Percentiles rank a stretch among this genome's conserved stretches.
Conservation (phyloP, 495 filamentous ascomycete species). For the Aspergillus mulundensis region DNA sequence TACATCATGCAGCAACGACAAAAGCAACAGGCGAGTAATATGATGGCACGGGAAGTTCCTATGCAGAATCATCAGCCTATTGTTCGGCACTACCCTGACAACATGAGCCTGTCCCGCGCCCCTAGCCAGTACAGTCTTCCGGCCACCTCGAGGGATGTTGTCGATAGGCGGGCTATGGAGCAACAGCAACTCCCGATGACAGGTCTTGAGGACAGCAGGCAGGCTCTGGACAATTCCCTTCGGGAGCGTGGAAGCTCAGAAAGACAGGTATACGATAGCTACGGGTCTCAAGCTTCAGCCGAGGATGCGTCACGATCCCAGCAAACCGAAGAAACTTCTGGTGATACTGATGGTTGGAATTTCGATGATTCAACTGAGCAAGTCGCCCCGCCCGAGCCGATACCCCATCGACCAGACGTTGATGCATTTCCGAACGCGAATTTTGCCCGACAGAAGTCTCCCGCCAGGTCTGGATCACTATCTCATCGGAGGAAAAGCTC, state of each 20-base stretch:
- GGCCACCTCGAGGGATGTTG: slow-evolving; percentile 22
- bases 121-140: slow-evolving; percentile 30
- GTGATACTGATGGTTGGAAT: slow-evolving; percentile 81
- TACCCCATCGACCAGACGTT: slow-evolving; percentile 68
- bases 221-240: slow-evolving; percentile 33
- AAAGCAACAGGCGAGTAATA: slow-evolving; percentile 40
- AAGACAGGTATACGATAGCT: slow-evolving; percentile 55
- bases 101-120: slow-evolving; percentile 29
- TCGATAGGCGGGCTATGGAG: slow-evolving; percentile 39
- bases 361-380: slow-evolving; percentile 66
- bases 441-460: slow-evolving; percentile 69
- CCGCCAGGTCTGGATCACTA: slow-evolving; percentile 58
- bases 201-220: slow-evolving; percentile 37
- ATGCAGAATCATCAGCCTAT: slow-evolving; percentile 47
- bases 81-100: slow-evolving; percentile 42
- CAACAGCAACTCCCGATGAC: slow-evolving; percentile 35
- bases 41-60: slow-evolving; percentile 42
- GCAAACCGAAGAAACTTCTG: slow-evolving; percentile 34
- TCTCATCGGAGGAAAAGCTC: slow-evolving; percentile 83
- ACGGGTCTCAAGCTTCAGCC: slow-evolving; percentile 43
- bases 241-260: slow-evolving; percentile 56
- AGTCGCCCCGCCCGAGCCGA: slow-evolving; percentile 44
- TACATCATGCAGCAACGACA: slow-evolving; percentile 46
- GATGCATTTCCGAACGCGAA: slow-evolving; percentile 84
- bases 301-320: slow-evolving; percentile 33